Conservation (phyloP, 768 basidiomycete genomes). For the Rubroboletus satanas region DNA sequence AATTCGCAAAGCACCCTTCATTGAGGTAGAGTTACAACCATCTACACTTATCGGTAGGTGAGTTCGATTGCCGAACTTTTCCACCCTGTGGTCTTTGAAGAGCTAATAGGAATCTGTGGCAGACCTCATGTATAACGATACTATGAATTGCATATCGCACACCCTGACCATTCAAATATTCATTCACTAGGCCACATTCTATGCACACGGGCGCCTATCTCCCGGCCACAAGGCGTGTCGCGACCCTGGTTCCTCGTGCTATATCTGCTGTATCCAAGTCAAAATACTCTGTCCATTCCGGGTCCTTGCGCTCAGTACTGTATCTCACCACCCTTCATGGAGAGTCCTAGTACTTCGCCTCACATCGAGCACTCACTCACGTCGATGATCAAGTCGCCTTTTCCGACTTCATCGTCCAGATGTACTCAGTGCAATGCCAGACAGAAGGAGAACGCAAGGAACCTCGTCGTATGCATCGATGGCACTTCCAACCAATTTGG, state of each 20-base stretch:
- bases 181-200: background rate
- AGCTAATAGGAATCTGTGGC: background rate
- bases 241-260: background rate
- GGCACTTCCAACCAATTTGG: conserved; percentile 25
- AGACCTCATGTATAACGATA: conserved; percentile 4
- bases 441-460: conserved; percentile 13
- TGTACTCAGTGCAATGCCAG: conserved; percentile 14
- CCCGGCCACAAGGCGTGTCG: background rate
- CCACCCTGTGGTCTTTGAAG: background rate
- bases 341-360: background rate
- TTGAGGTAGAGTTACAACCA: background rate
- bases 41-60: background rate
- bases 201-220: background rate
- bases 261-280: background rate
- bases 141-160: background rate
- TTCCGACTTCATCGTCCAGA: background rate
- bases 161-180: background rate
- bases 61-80: background rate
- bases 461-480: conserved; percentile 25
- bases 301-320: background rate
- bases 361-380: background rate
- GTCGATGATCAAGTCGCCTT: background rate
- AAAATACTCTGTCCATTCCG: background rate
- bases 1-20: background rate
- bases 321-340: background rate